Conservation (phyloP, 78 protist species). For the Acrasis kona region DNA sequence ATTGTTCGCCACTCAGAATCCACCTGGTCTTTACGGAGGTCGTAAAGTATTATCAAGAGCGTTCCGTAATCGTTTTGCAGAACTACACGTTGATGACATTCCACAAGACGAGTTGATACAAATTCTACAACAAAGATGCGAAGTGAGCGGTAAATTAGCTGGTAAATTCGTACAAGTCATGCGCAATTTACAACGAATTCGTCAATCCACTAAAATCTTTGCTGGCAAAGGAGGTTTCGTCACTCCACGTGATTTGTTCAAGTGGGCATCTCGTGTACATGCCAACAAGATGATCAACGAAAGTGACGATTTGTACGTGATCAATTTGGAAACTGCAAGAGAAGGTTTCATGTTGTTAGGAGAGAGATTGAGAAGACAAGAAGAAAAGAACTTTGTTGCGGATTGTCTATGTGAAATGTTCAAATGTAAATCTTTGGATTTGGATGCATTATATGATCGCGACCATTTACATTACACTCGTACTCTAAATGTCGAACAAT, state of each 20-base stretch:
- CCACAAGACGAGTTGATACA: conserved; percentile 78
- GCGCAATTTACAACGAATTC: conserved; percentile 53
- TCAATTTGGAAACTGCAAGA: too few species aligned
- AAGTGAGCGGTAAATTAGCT: conserved; percentile 68
- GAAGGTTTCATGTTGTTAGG: conserved; percentile 90
- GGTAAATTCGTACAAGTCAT: conserved; percentile 63
- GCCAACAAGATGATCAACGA: conserved; percentile 6
- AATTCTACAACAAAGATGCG: conserved; percentile 72
- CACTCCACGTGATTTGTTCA: conserved; percentile 97
- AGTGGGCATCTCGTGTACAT: conserved; percentile 88
- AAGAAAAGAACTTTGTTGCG: conserved; percentile 60
- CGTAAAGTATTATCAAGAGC: conserved; percentile 94
- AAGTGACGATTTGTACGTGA: too few species aligned
- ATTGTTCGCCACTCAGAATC: conserved; percentile 99
- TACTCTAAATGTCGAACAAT: background rate
- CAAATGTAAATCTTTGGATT: background rate
- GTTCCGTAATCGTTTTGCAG: conserved; percentile 92
- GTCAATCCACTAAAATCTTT: conserved; percentile 58
- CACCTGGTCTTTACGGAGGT: conserved; percentile 99
- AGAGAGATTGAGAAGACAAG: conserved; percentile 77
- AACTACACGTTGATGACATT: conserved; percentile 88
- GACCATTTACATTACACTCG: background rate
- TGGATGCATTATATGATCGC: background rate
- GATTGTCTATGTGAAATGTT: background rate
- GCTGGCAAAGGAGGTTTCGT: conserved; percentile 89